Evolutionary conservation across 192 early-diverging fungal species (phyloP).

Genomic region (Spizellomyces punctatus): DNA sequence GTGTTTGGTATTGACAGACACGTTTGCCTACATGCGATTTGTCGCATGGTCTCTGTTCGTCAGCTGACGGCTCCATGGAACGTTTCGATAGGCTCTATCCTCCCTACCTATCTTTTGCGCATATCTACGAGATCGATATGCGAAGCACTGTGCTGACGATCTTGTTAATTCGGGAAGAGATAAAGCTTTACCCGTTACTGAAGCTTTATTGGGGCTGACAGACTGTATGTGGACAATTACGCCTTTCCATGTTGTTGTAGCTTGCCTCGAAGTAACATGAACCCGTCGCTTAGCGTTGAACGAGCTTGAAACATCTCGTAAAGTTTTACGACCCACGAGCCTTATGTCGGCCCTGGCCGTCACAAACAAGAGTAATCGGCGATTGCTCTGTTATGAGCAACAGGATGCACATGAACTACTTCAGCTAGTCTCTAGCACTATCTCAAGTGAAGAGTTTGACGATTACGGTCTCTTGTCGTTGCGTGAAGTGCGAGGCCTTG

Average conservation of each 20-base stretch:
- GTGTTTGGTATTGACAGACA: neutral
- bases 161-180: too few species aligned
- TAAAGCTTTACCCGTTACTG: neutral
- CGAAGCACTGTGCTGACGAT: neutral
- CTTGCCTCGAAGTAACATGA: too few species aligned
- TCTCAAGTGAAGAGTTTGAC: conserved; percentile 64
- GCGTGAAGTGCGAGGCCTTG: too few species aligned
- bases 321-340: conserved; percentile 26
- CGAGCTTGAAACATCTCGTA: neutral
- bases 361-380: conserved; percentile 31
- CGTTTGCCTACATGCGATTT: neutral
- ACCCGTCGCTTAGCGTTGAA: conserved; percentile 13
- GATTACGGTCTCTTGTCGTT: too few species aligned
- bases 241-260: too few species aligned
- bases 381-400: conserved; percentile 48
- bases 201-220: neutral
- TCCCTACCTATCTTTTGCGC: conserved; percentile 41
- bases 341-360: conserved; percentile 39
- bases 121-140: conserved; percentile 33
- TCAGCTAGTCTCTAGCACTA: conserved; percentile 72
- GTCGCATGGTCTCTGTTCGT: neutral
- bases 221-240: too few species aligned
- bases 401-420: conserved; percentile 89
- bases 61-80: neutral
- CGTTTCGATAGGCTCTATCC: conserved; percentile 31